These are phyloP conservation scores for Parasitella parasitica DNA, from an alignment of 371 early-diverging fungal genomes.

Conservation along the genomic window DNA sequence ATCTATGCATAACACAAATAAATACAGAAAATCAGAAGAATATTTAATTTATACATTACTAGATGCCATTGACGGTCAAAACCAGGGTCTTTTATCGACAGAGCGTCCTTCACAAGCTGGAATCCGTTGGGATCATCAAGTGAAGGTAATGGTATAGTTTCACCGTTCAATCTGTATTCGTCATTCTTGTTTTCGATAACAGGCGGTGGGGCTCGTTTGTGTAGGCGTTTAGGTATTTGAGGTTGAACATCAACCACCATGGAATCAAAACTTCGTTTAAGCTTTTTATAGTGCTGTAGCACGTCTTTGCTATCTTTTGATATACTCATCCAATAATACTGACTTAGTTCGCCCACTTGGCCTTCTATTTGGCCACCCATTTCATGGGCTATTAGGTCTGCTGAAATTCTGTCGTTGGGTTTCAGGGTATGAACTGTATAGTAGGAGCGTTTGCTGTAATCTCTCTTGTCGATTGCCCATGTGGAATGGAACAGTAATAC, in stretches of 20 bases:
- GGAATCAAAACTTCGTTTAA: background rate
- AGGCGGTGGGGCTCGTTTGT: constrained; percentile 31
- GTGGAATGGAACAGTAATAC: background rate
- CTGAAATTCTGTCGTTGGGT: constrained; percentile 19
- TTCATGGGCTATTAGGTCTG: constrained; percentile 30
- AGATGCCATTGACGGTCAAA: constrained; percentile 87
- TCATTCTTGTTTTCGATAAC: constrained; percentile 18
- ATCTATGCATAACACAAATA: constrained; percentile 43
- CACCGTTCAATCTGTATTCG: constrained; percentile 13
- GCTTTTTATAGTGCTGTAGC: background rate
- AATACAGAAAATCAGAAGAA: background rate
- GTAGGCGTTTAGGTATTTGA: constrained; percentile 33
- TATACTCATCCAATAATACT: constrained; percentile 65
- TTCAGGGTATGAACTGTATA: constrained; percentile 50
- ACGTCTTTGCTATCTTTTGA: constrained; percentile 5
- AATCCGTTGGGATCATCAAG: constrained; percentile 5
- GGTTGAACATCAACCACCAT: constrained; percentile 8
- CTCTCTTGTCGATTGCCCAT: constrained; percentile 7
- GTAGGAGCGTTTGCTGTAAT: constrained; percentile 42
- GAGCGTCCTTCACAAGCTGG: constrained; percentile 20
- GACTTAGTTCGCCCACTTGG: constrained; percentile 63
- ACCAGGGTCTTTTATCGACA: constrained; percentile 73
- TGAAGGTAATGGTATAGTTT: background rate
- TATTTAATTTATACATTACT: constrained; percentile 34
- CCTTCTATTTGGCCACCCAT: constrained; percentile 58